These are phyloP conservation scores for Cordyceps tenuipes DNA, from an alignment of 2,329 filamentous ascomycete species.

Conservation along the genomic window DNA sequence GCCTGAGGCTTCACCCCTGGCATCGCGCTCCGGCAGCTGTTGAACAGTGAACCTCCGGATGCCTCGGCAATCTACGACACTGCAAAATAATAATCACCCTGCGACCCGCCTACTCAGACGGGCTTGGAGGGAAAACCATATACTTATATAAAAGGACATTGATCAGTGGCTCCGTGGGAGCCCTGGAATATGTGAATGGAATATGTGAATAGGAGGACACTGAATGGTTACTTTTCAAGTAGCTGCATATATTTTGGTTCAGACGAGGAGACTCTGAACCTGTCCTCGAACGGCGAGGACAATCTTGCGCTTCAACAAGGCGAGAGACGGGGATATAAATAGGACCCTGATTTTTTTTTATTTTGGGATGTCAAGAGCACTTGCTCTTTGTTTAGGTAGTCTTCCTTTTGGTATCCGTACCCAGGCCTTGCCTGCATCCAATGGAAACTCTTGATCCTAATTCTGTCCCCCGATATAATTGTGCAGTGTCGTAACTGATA, in stretches of 20 bases:
- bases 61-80: constrained; percentile 4
- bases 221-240: neutral
- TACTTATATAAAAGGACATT: constrained; percentile 1
- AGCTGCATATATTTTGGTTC: neutral
- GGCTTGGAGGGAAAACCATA: neutral
- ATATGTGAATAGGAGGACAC: neutral
- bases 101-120: neutral
- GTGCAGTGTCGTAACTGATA: no score
- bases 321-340: constrained; percentile 8
- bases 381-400: constrained; percentile 10
- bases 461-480: neutral
- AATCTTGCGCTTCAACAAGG: neutral
- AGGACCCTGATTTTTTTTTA: constrained; percentile 10
- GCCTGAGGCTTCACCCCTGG: constrained; percentile 3
- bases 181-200: neutral
- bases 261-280: neutral
- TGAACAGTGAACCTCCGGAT: constrained; percentile 7
- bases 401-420: neutral
- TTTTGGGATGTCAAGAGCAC: constrained; percentile 1
- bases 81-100: constrained; percentile 7
- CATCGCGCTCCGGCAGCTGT: constrained; percentile 8
- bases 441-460: constrained; percentile 7
- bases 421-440: neutral
- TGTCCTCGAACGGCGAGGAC: constrained; percentile 1
- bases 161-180: neutral